Percentiles rank a stretch among this genome's conserved stretches.
These are phyloP conservation scores for Paraleonurus japonicus DNA, from an alignment of 257 asterid species.

Conservation along the genomic window DNA sequence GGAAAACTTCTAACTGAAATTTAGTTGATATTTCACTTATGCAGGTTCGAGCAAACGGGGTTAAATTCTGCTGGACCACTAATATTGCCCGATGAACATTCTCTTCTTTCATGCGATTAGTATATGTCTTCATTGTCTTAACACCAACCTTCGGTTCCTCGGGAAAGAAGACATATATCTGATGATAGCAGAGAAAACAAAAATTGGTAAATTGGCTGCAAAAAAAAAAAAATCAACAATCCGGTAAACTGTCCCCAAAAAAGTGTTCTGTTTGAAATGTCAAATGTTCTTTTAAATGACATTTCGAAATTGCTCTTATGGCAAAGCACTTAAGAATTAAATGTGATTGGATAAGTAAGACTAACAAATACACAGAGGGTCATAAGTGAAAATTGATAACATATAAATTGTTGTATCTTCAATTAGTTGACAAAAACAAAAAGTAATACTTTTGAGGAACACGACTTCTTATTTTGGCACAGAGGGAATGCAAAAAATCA, in stretches of 20 bases:
- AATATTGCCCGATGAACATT: constrained; percentile 64
- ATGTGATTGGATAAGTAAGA: not conserved
- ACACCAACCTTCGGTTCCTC: constrained; percentile 81
- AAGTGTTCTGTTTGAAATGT: not conserved
- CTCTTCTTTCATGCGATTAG: constrained; percentile 68
- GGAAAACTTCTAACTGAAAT: constrained; percentile 81
- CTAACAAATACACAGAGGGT: not conserved
- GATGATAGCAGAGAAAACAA: constrained; percentile 15
- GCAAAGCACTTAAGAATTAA: not conserved
- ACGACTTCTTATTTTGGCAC: not conserved
- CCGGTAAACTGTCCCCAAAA: not conserved
- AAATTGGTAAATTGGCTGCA: not conserved
- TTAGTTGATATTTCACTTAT: constrained; percentile 70
- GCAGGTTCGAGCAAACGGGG: constrained; percentile 64
- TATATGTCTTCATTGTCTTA: constrained; percentile 64
- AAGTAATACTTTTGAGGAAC: not conserved
- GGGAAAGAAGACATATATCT: constrained; percentile 87
- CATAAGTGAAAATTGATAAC: not conserved
- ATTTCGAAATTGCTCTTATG: not conserved
- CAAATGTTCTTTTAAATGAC: not conserved
- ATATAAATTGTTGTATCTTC: not conserved
- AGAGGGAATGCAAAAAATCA: not conserved
- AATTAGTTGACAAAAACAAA: not conserved
- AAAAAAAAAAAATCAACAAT: not conserved
- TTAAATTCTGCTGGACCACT: constrained; percentile 77